A percentile compares a stretch with the other conserved stretches of the same genome.
These are phyloP conservation scores for Beauveria pseudobassiana DNA, from an alignment of 2,329 filamentous ascomycete genomes.

Conservation along the genomic window DNA sequence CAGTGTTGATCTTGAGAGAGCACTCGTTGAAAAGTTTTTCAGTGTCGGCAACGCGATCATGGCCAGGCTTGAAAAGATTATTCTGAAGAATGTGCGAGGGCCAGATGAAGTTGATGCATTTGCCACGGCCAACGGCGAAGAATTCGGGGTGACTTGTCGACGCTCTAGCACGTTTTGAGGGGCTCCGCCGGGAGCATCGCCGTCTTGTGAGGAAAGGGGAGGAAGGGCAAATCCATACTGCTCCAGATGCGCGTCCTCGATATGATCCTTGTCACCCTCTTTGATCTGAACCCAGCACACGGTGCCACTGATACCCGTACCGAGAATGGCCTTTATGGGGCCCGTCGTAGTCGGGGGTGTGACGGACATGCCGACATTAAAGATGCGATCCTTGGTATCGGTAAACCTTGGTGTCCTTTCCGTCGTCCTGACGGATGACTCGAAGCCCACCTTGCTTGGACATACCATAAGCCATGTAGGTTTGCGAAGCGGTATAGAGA, in stretches of 20 bases:
- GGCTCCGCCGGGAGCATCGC: conserved; percentile 84
- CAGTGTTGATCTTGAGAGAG: conserved; percentile 87
- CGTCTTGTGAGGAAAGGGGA: conserved; percentile 76
- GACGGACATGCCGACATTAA: conserved; percentile 81
- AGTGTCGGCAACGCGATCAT: conserved; percentile 69
- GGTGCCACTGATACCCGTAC: conserved; percentile 87
- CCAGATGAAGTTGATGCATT: conserved; percentile 88
- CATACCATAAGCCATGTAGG: conserved; percentile 91
- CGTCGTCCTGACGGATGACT: conserved; percentile 90
- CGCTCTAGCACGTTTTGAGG: conserved; percentile 91
- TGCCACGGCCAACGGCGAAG: conserved; percentile 91
- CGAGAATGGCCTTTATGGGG: conserved; percentile 68
- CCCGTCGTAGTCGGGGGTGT: conserved; percentile 49
- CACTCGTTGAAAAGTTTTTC: conserved; percentile 82
- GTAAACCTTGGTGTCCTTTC: conserved; percentile 87
- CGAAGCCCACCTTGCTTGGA: conserved; percentile 88
- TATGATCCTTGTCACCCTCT: conserved; percentile 68
- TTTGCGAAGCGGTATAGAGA: conserved; percentile 79
- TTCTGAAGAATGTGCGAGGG: conserved; percentile 56
- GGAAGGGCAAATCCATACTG: conserved; percentile 84
- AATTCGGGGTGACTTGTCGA: conserved; percentile 86
- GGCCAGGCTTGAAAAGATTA: conserved; percentile 54
- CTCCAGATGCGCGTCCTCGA: conserved; percentile 72
- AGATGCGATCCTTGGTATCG: conserved; percentile 85
- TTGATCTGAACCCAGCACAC: conserved; percentile 92